Percentiles rank a stretch among this genome's conserved stretches.
Conservation (phyloP, 176 grass and related monocot genomes). For the Oryza longistaminata region DNA sequence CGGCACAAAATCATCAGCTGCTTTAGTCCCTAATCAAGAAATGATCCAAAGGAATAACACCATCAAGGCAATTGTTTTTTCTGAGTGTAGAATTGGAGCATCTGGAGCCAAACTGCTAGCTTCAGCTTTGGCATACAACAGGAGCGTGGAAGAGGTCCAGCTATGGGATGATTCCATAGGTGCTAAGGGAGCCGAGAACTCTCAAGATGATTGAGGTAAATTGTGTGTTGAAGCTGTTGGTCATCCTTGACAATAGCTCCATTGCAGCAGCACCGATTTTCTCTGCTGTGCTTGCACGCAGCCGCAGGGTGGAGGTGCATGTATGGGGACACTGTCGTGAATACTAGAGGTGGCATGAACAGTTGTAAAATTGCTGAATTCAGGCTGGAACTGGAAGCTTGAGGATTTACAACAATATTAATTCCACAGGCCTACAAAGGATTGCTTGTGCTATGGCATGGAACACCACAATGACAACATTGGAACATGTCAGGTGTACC, state of each 20-base stretch:
- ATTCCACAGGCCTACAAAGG: constrained; percentile 52
- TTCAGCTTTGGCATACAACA: constrained; percentile 72
- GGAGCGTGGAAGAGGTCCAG: constrained; percentile 78
- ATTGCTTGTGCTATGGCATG: constrained; percentile 74
- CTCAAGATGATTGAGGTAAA: constrained; percentile 91
- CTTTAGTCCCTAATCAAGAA: constrained; percentile 52
- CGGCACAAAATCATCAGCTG: constrained; percentile 38
- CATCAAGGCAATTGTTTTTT: constrained; percentile 65
- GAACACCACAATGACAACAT: constrained; percentile 66
- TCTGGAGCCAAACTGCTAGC: constrained; percentile 62
- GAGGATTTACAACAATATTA: constrained; percentile 66
- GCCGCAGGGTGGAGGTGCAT: constrained; percentile 76
- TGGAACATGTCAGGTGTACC: constrained; percentile 78
- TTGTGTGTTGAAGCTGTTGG: constrained; percentile 60
- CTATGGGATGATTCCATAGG: constrained; percentile 84
- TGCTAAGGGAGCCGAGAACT: constrained; percentile 85
- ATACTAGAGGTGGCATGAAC: constrained; percentile 23
- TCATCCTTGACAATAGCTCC: constrained; percentile 71
- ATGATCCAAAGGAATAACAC: constrained; percentile 63
- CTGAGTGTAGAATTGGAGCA: constrained; percentile 62
- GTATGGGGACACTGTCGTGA: constrained; percentile 60
- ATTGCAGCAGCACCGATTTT: constrained; percentile 73
- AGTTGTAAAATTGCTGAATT: constrained; percentile 67
- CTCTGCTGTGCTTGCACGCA: constrained; percentile 73
- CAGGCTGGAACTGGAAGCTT: constrained; percentile 62